Evolutionary conservation across 2,329 filamentous ascomycete species (phyloP).

Genomic region (Aspergillus proliferans): DNA sequence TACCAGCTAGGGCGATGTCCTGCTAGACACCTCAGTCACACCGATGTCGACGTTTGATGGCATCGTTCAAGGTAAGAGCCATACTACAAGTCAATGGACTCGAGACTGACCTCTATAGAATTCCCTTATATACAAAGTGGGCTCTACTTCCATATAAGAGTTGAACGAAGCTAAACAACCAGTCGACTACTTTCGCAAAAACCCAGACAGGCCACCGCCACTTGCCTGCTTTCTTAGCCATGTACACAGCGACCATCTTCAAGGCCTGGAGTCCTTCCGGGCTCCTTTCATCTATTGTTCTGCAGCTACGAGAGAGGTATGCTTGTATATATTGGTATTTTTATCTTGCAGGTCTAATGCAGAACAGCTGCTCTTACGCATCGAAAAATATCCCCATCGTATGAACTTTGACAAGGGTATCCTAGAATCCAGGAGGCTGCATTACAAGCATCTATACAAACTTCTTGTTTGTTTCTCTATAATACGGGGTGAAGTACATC

Average conservation of each 20-base stretch:
- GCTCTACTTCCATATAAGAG: constrained; percentile 9
- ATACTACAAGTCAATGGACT: background rate
- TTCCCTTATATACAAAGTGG: constrained; percentile 70
- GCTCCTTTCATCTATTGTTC: constrained; percentile 90
- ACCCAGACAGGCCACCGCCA: constrained; percentile 52
- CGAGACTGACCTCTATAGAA: constrained; percentile 40
- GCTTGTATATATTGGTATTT: background rate
- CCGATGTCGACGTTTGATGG: constrained; percentile 30
- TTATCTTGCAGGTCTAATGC: background rate
- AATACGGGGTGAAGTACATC: background rate
- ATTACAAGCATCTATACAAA: constrained; percentile 68
- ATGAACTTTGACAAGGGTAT: constrained; percentile 76
- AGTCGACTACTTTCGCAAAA: constrained; percentile 76
- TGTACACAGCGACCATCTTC: constrained; percentile 84
- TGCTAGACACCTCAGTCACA: background rate
- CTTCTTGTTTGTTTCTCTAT: constrained; percentile 48
- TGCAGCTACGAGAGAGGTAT: constrained; percentile 65
- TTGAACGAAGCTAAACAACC: constrained; percentile 4
- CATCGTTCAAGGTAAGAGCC: constrained; percentile 19
- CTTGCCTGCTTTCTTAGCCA: constrained; percentile 86
- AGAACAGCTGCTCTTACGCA: constrained; percentile 60
- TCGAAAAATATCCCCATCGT: constrained; percentile 73
- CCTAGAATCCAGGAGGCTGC: constrained; percentile 65
- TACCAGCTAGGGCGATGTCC: background rate
- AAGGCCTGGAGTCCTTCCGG: constrained; percentile 68